Conservation (phyloP, 2,329 filamentous ascomycete genomes). For the Ceratocystis huliohia region DNA sequence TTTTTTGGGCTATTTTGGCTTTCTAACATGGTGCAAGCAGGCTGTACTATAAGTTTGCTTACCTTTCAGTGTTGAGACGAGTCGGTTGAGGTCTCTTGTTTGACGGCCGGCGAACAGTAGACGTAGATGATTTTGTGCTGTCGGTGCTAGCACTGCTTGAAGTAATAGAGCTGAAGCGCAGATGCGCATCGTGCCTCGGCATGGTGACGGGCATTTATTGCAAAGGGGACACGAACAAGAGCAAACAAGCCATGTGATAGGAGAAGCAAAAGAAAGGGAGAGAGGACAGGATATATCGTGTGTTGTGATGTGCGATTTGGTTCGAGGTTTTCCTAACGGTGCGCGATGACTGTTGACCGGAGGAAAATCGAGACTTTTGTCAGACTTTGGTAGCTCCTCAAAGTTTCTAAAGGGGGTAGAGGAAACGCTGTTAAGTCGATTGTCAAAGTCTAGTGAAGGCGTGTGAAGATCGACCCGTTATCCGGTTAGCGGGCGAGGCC, state of each 20-base stretch:
- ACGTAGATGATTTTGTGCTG: conserved; percentile 49
- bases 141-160: conserved; percentile 45
- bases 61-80: conserved; percentile 29
- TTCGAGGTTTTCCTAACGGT: no score
- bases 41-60: neutral
- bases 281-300: neutral
- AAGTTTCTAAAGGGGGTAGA: neutral
- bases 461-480: neutral
- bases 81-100: conserved; percentile 24
- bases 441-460: neutral
- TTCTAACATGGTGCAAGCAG: no score
- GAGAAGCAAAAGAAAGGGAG: neutral
- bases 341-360: no score
- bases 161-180: conserved; percentile 54
- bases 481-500: neutral
- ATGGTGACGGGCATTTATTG: conserved; percentile 34
- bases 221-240: neutral
- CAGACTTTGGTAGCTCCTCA: neutral
- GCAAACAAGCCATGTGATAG: conserved; percentile 3
- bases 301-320: no score
- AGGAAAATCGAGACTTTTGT: no score
- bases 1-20: neutral
- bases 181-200: conserved; percentile 52
- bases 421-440: neutral
- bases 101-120: conserved; percentile 39